Evolutionary conservation across 1,139 yeast genomes (phyloP).

Genomic region (Nakaseomyces kungkrabaensis): DNA sequence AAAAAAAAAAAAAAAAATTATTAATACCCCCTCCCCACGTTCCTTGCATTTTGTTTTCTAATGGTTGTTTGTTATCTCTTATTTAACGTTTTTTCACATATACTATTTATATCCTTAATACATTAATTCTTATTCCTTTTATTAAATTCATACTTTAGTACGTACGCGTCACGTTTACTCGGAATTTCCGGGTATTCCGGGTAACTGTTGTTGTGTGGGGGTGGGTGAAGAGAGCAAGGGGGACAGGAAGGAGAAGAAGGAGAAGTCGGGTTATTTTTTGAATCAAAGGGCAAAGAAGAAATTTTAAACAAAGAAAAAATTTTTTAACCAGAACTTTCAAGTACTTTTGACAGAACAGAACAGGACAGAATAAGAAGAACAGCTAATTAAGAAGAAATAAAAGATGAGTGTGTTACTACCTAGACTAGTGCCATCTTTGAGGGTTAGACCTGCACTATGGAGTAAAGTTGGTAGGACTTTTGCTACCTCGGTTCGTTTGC

Average conservation of each 20-base stretch:
- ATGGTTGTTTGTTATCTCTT: no score
- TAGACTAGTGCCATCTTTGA: neutral
- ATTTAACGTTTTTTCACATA: neutral
- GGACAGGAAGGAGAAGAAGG: no score
- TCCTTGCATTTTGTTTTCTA: no score
- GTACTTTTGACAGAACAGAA: neutral
- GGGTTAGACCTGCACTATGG: neutral
- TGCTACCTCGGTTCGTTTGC: neutral
- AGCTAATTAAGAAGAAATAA: neutral
- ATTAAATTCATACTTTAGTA: no score
- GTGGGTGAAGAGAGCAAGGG: no score
- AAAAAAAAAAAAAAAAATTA: no score
- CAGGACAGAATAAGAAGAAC: neutral
- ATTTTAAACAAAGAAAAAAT: no score
- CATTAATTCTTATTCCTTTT: neutral
- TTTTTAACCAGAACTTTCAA: no score
- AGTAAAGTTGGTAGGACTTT: neutral
- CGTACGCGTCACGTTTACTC: neutral
- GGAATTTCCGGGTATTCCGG: neutral
- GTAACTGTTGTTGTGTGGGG: neutral
- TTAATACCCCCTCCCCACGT: neutral
- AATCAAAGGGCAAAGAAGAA: no score
- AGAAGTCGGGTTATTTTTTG: no score
- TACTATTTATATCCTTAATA: no score
- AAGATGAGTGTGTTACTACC: constrained; percentile 1